Percentiles rank a stretch among this genome's conserved stretches.
Conservation (phyloP, 805 yeast genomes). For the Blastobotrys terrestris region DNA sequence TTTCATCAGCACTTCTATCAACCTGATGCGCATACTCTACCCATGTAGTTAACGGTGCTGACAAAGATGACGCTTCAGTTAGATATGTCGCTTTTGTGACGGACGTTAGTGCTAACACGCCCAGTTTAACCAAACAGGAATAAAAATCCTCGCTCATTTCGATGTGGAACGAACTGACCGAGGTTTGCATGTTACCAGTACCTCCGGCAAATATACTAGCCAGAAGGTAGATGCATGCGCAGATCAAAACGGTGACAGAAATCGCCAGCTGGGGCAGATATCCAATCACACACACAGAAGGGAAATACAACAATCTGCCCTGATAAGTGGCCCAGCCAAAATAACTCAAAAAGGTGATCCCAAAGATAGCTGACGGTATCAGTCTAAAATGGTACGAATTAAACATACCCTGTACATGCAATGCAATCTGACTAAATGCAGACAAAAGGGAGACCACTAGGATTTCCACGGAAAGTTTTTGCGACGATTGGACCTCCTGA, state of each 20-base stretch:
- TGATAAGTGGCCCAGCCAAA: slow-evolving; percentile 37
- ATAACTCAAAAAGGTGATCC: slow-evolving; percentile 45
- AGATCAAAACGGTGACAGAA: slow-evolving; percentile 42
- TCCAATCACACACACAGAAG: slow-evolving; percentile 50
- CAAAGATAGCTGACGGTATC: slow-evolving; percentile 56
- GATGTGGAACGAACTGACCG: slow-evolving; percentile 28
- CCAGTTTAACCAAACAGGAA: slow-evolving; percentile 52
- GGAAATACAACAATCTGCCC: slow-evolving; percentile 44
- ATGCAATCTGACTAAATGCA: slow-evolving; percentile 49
- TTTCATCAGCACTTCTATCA: slow-evolving; percentile 3
- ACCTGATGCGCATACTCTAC: slow-evolving; percentile 32
- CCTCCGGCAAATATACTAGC: slow-evolving; percentile 57
- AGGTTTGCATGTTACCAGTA: slow-evolving; percentile 36
- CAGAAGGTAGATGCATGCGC: slow-evolving; percentile 46
- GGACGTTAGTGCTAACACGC: slow-evolving; percentile 58
- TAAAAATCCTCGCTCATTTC: slow-evolving; percentile 58
- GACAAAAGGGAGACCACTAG: slow-evolving; percentile 50
- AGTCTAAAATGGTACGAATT: slow-evolving; percentile 51
- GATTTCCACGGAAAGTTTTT: slow-evolving; percentile 48
- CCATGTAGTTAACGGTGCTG: slow-evolving; percentile 50
- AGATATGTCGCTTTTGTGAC: slow-evolving; percentile 62
- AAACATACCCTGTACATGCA: slow-evolving; percentile 58
- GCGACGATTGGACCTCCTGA: slow-evolving; percentile 56
- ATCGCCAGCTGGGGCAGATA: slow-evolving; percentile 63
- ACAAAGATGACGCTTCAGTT: slow-evolving; percentile 47